Evolutionary conservation across 2,329 filamentous ascomycete genomes (phyloP), one percentile per base, ranked within the genome.

Genomic region (Apiospora pterosperma): DNA sequence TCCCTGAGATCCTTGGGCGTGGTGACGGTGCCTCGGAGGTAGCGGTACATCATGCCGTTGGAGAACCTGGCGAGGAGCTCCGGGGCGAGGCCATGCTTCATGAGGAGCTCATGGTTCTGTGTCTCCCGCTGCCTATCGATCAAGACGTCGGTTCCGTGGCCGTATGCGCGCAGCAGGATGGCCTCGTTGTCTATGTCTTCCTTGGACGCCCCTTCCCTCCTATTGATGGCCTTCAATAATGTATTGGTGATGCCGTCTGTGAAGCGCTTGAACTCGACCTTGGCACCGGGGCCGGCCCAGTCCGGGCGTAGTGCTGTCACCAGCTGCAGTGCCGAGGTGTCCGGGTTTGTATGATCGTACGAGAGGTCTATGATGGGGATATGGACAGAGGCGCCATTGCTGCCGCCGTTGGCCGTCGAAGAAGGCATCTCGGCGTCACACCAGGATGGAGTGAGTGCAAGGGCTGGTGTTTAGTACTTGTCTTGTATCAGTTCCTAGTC

Each of bases 221-320:
- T 86, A 76, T 92, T 92, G 74, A 91, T 80, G n/a, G 90, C 89
- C 77, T 94, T 94, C 68, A 93, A 83, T 60, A 95, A 82, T 61
- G 94, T 98, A 80, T 99, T 99, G 70, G 96, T 99, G 80, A 98
- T 99, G 75, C 96, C 96, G 74, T 99, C 96, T 42, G 93, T 99
- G 82, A 98, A 99, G 69, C 92, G 90, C 70, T 93, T 85, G 75
- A 98, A 92, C 73, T 96, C 89, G 72, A 99, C 85, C 52, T 90
- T 86, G 64, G 92, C 91, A 69, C 89, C 88, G 39, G 86, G 82
- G 59, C 85, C 84, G 70, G 88, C 85, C 96, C 96, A 99, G 72
- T 96, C 88, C 12, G 94, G 94, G 66, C 90, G 87, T 67, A 97
- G 83, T 34, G 92, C 86, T 70, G 93, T 83, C 72, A 97, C 89